Percentiles rank a stretch among this genome's conserved stretches.
Conservation (phyloP, 2,329 filamentous ascomycete species). For the Dactylellina haptotyla region DNA sequence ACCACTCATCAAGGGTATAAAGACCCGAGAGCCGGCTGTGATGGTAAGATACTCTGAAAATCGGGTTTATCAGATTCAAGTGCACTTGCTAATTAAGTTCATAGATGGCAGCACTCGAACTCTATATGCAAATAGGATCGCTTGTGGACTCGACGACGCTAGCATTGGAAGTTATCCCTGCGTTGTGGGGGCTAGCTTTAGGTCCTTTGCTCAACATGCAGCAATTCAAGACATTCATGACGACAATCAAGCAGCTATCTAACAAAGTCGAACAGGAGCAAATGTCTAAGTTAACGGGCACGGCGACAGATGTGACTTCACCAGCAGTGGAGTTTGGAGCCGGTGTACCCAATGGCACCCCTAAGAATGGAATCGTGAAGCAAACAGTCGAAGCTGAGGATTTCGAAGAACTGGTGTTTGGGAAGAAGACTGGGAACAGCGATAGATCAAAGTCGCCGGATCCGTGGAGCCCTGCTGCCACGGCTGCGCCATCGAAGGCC, state of each 20-base stretch:
- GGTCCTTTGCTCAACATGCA: constrained; percentile 86
- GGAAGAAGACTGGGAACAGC: constrained; percentile 65
- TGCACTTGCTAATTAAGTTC: constrained; percentile 56
- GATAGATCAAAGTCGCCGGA: constrained; percentile 58
- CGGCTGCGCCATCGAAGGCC: constrained; percentile 34
- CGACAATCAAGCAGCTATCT: constrained; percentile 82
- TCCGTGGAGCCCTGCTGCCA: constrained; percentile 57
- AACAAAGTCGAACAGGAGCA: constrained; percentile 87
- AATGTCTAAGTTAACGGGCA: constrained; percentile 84
- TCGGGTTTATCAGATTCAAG: neutral
- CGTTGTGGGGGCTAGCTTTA: constrained; percentile 90
- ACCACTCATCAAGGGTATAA: constrained; percentile 88
- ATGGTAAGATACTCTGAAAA: constrained; percentile 70
- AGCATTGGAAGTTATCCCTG: constrained; percentile 87
- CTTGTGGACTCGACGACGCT: constrained; percentile 89
- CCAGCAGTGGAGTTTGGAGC: constrained; percentile 26
- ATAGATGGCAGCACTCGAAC: constrained; percentile 80
- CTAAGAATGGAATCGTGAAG: neutral
- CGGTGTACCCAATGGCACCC: constrained; percentile 3
- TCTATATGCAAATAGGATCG: constrained; percentile 83
- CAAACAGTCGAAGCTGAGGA: constrained; percentile 71
- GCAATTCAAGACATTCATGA: constrained; percentile 91
- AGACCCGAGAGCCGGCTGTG: constrained; percentile 96
- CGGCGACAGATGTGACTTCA: constrained; percentile 65
- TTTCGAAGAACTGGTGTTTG: constrained; percentile 90